A percentile compares a stretch with the other conserved stretches of the same genome.
phyloP scores from a whole-genome alignment of 1,284 basidiomycete genomes.

The Hymenochaete sp. region DNA sequence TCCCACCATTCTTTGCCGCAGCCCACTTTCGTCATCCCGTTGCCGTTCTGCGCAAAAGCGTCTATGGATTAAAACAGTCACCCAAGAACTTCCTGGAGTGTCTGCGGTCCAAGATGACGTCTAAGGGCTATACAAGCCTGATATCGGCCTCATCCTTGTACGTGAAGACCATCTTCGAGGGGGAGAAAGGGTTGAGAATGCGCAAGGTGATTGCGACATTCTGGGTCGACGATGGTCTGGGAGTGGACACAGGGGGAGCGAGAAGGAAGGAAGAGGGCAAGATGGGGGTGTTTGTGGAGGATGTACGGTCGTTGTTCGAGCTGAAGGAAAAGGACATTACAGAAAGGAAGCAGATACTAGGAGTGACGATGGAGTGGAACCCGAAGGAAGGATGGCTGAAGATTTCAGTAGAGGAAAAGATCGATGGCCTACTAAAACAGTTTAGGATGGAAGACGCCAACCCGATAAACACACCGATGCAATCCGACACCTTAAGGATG shows the following conservation, averaged over 20 bases:
- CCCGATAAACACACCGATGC: conserved; percentile 12
- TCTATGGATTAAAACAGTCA: conserved; percentile 28
- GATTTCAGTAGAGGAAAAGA: conserved; percentile 14
- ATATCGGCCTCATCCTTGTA: conserved; percentile 24
- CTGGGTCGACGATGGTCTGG: too few relatives aligned
- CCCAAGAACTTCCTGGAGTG: conserved; percentile 24
- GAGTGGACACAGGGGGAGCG: too few relatives aligned
- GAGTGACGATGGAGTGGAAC: conserved; percentile 12
- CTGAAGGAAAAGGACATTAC: conserved; percentile 10
- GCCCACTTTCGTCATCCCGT: conserved; percentile 16
- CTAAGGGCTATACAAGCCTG: conserved; percentile 18
- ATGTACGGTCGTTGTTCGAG: conserved; percentile 1
- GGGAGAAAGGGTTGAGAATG: conserved; percentile 24
- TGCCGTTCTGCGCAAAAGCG: conserved; percentile 18
- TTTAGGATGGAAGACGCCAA: conserved; percentile 7
- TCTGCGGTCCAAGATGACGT: conserved; percentile 17
- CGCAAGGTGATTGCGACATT: too few relatives aligned
- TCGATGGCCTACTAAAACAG: conserved; percentile 10
- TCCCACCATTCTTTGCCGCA: conserved; percentile 20
- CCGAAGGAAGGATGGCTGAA: not conserved
- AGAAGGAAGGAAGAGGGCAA: too few relatives aligned
- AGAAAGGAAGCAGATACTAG: conserved; percentile 16
- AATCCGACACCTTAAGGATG: conserved; percentile 16
- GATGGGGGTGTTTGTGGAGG: too few relatives aligned
- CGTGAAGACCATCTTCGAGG: conserved; percentile 19